Base-by-base conservation (phyloP, 1,139 yeast species). In the Pneumocystis carinii region DNA sequence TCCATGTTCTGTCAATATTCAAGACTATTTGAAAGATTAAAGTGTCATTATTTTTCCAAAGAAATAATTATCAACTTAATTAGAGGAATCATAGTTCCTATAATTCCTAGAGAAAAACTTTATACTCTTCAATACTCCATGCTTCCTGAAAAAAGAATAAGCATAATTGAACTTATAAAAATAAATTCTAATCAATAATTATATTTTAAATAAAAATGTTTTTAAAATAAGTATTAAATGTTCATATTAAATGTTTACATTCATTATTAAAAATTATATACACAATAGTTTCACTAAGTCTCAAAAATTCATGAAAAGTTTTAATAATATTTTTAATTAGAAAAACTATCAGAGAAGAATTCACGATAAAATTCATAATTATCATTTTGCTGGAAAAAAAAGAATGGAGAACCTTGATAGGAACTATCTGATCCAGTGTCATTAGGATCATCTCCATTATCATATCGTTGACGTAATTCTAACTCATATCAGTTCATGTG, bases 391-490 rank as follows among this genome's bases (percentile, higher is more conserved):
- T 32, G 62, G 24, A 38, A 39, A 27, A 57, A 57, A 19, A 57
- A 37, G 35, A 37, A 61, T 12, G 64, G 1, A 14, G 59, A 39
- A 27, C 62, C 62, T 12, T 63, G 63, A 19, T 37, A 57, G 19
- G 62, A 61, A n/a, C 59, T 60, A 17, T 61, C 57, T 24, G 42
- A 19, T 41, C 56, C 62, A 58, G 67, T 67, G 62, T 69, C 70
- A 39, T 68, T 70, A n/a, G 73, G 80, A 70, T 80, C 85, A 65
- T 80, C 81, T 37, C 86, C 87, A 48, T 77, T 69, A 71, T 88
- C 95, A 70, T 86, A 88, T 62, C 85, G 78, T 65, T 77, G 81
- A 64, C 85, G 80, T 66, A 81, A 76, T 62, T 84, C 87, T 1
- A 81, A 80, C 68, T 56, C 19, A 19, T 53, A 10, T 39, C 38